phyloP scores from a whole-genome alignment of 495 filamentous ascomycete species.

The Chlorociboria aeruginascens region DNA sequence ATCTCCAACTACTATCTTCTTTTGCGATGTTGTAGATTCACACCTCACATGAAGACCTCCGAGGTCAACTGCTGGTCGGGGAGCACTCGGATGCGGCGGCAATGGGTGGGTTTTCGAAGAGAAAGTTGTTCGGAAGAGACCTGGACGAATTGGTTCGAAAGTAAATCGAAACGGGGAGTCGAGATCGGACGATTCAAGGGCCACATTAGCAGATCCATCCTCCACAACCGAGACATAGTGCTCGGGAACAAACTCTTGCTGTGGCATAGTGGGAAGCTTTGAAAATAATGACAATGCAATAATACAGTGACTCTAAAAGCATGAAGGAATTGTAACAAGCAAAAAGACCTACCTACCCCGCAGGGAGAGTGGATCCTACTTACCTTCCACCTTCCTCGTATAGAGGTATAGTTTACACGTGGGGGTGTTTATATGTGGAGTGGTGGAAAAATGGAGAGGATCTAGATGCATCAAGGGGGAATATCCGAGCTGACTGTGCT shows the following conservation, averaged over 20 bases:
- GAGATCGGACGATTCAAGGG: constrained; percentile 29
- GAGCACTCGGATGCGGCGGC: constrained; percentile 47
- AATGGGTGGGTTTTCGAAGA: constrained; percentile 42
- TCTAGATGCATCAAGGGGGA: too few species aligned
- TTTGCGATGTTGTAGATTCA: constrained; percentile 19
- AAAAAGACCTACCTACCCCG: too few species aligned
- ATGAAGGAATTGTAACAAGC: too few species aligned
- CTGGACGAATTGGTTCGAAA: constrained; percentile 45
- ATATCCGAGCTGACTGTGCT: too few species aligned
- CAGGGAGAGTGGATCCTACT: too few species aligned
- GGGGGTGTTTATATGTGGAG: too few species aligned
- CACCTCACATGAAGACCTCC: constrained; percentile 19
- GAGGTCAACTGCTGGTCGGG: constrained; percentile 29
- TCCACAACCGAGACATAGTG: constrained; percentile 24
- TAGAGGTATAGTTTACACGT: too few species aligned
- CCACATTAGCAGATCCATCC: constrained; percentile 4
- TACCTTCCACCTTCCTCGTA: too few species aligned
- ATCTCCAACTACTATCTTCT: constrained; percentile 34
- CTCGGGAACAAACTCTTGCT: constrained; percentile 37
- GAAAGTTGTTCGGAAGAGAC: constrained; percentile 55
- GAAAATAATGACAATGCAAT: too few species aligned
- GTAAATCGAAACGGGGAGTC: constrained; percentile 36
- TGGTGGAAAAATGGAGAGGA: too few species aligned
- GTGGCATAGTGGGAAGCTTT: constrained; percentile 32
- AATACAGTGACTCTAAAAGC: too few species aligned